Conservation (phyloP, 2,329 filamentous ascomycete species). For the Chaetomiaceae sp. region DNA sequence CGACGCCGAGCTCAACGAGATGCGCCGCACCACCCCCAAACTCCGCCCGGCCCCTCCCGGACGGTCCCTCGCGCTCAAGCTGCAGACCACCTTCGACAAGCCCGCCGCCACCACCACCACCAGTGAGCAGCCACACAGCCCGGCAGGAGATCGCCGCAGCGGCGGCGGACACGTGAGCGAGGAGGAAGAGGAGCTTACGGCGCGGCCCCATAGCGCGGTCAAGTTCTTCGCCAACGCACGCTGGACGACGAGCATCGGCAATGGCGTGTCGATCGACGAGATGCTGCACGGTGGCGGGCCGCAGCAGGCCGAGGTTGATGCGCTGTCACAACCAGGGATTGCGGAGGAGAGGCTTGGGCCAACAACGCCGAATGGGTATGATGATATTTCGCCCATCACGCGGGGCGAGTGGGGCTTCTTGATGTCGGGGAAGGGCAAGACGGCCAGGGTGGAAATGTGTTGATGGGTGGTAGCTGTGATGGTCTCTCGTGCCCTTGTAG, state of each 20-base stretch:
- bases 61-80: conserved; percentile 31
- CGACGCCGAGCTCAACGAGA: conserved; percentile 8
- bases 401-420: conserved; percentile 58
- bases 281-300: conserved; percentile 13
- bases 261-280: conserved; percentile 13
- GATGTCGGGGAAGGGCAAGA: conserved; percentile 44
- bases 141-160: not conserved
- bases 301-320: not conserved
- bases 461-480: too few species aligned
- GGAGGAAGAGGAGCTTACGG: conserved; percentile 23
- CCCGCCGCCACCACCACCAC: not conserved
- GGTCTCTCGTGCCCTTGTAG: too few species aligned
- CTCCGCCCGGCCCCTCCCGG: conserved; percentile 22
- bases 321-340: conserved; percentile 1
- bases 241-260: not conserved
- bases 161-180: conserved; percentile 9
- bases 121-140: not conserved
- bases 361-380: conserved; percentile 52
- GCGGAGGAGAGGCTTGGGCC: conserved; percentile 36
- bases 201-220: conserved; percentile 21
- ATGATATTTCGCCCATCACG: conserved; percentile 58
- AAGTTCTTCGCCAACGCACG: conserved; percentile 7
- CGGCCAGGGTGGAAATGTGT: conserved; percentile 47
- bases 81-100: conserved; percentile 39
- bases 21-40: conserved; percentile 22